Percentiles rank a stretch among this genome's conserved stretches.
Conservation (phyloP, 768 basidiomycete species). For the Lactifluus subvellereus region DNA sequence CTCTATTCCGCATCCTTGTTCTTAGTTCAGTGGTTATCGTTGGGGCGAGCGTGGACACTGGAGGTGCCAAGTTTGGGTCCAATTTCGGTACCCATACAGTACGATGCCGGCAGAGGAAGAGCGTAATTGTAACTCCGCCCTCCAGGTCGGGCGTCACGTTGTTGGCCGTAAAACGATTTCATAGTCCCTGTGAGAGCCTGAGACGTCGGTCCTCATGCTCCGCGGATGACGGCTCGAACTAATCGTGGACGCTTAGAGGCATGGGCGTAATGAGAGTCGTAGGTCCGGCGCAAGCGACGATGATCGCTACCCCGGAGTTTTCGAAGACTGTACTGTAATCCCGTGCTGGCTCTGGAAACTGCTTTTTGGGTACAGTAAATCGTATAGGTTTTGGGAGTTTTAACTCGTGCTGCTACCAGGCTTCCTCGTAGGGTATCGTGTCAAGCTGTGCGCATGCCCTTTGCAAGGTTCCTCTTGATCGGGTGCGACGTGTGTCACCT, state of each 20-base stretch:
- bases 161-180: constrained; percentile 32
- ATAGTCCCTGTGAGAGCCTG: not conserved
- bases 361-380: not conserved
- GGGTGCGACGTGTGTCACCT: not conserved
- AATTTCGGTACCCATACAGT: not conserved
- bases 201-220: not conserved
- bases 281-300: not conserved
- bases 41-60: not conserved
- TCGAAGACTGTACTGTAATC: not conserved
- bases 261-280: not conserved
- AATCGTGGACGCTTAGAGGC: not conserved
- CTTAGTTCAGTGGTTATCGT: not conserved
- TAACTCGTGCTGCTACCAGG: not conserved
- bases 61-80: not conserved
- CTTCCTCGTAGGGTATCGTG: not conserved
- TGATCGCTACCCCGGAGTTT: not conserved
- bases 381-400: not conserved
- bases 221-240: constrained; percentile 2
- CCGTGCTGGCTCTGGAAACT: not conserved
- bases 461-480: not conserved
- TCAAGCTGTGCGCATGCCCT: not conserved
- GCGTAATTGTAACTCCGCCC: not conserved
- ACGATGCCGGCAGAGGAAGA: constrained; percentile 1
- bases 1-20: not conserved
- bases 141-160: not conserved